Conservation (phyloP, 1,284 basidiomycete genomes). For the Coniferiporia sulphurascens region DNA sequence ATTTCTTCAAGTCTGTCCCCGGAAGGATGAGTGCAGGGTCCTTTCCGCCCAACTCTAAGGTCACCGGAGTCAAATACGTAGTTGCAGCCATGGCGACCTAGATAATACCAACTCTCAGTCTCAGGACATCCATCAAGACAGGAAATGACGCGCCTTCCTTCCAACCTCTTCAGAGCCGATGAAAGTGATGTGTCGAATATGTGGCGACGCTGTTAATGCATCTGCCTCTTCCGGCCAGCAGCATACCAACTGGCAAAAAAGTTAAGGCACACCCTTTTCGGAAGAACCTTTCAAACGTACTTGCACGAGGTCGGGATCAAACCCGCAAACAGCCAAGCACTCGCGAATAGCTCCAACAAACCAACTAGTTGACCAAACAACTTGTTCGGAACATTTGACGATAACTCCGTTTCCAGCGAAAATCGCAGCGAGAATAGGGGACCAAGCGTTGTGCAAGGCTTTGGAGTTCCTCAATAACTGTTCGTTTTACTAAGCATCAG, state of each 20-base stretch:
- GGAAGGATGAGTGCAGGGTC: slow-evolving; percentile 77
- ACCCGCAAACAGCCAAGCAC: slow-evolving; percentile 73
- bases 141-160: slow-evolving; percentile 51
- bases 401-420: slow-evolving; percentile 91
- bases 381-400: slow-evolving; percentile 90
- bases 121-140: neutral
- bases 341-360: slow-evolving; percentile 74
- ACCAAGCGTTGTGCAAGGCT: slow-evolving; percentile 92
- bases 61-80: slow-evolving; percentile 81
- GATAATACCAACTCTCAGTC: neutral
- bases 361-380: slow-evolving; percentile 84
- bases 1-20: slow-evolving; percentile 64
- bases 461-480: slow-evolving; percentile 10
- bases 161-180: slow-evolving; percentile 94
- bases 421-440: slow-evolving; percentile 85
- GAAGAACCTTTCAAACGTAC: slow-evolving; percentile 27
- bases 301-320: slow-evolving; percentile 81
- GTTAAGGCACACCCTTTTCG: slow-evolving; percentile 8
- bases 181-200: slow-evolving; percentile 82
- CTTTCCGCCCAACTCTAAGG: slow-evolving; percentile 87
- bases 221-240: slow-evolving; percentile 88
- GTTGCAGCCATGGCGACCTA: slow-evolving; percentile 78
- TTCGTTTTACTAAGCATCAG: neutral
- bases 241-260: slow-evolving; percentile 56
- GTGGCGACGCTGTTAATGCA: slow-evolving; percentile 72